Base-by-base conservation (phyloP, 75 land plant species). In the Adiantum capillusveneris region DNA sequence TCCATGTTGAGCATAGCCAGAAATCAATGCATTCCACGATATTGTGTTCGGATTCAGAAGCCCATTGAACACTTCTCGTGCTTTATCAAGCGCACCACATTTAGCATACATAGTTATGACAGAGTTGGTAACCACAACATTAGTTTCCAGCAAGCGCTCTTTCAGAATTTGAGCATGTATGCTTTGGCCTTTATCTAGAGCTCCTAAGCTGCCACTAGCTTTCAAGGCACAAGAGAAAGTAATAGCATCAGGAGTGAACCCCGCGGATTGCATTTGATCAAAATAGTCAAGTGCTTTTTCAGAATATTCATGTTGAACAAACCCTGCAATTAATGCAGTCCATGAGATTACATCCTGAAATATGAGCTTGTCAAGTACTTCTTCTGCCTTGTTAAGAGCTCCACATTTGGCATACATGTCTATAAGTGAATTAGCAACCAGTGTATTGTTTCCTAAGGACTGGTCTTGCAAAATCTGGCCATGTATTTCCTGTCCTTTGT, bases 271-370 rank as follows among this genome's bases (percentile, higher is more conserved):
- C 79, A 81, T 75, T 27, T 29, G 41, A 21, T 58, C 25, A 56
- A 63, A 81, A 6, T 64, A 6, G 14, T 58, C 50, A 7, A 81
- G 5, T 0, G 83, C 79, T 41, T 76, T 69, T 1, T 13, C 24
- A 20, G 54, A 9, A 19, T 11, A 27, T 1, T 72, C 79, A 42
- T 36, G 28, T 16, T 69, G 28, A 11, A 53, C 64, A 58, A 53
- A 66, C n/a, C 83, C 83, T 0, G 56, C 58, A 6, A 81, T 59
- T 66, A 76, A 57, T 34, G 70, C 44, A 1, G 62, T 76, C 73
- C 76, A 76, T 31, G 66, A 57, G 12, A 81, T 77, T 57, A 42
- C 60, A 62, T 76, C 67, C 11, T 60, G 63, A 1, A 58, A 34
- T 0, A 55, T 22, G 7, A 73, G 34, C 12, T 25, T 30, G 34